Conservation (phyloP, 75 land plant genomes). For the Azolla pinnata region DNA sequence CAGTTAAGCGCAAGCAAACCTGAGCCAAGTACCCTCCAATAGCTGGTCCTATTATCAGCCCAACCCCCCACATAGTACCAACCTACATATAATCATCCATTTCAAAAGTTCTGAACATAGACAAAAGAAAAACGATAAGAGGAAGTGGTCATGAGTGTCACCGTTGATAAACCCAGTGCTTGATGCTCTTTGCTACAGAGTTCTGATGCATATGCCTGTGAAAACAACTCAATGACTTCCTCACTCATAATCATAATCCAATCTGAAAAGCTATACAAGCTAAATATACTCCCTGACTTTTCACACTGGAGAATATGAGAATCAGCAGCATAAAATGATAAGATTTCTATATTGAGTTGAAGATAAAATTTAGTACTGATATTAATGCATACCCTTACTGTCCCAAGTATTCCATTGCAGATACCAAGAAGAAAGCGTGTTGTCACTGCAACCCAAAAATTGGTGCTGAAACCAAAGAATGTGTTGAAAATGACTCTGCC, state of each 20-base stretch:
- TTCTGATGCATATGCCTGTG: conserved; percentile 26
- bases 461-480: conserved; percentile 63
- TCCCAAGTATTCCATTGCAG: conserved; percentile 64
- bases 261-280: too few relatives aligned
- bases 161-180: conserved; percentile 20
- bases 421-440: conserved; percentile 67
- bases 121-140: background rate
- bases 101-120: background rate
- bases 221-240: too few relatives aligned
- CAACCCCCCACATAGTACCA: conserved; percentile 17
- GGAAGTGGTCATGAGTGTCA: background rate
- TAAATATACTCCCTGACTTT: too few relatives aligned
- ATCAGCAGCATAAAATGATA: too few relatives aligned
- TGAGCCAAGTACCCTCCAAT: conserved; percentile 21
- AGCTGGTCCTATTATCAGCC: conserved; percentile 22
- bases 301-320: too few relatives aligned
- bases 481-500: conserved; percentile 66
- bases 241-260: too few relatives aligned
- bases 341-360: background rate
- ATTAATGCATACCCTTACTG: conserved; percentile 56
- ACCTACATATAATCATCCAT: conserved; percentile 1
- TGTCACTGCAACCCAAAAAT: conserved; percentile 70
- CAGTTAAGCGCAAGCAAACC: too few relatives aligned
- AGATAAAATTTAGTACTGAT: background rate
- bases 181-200: conserved; percentile 23